Evolutionary conservation across 108 stramenopile genomes (phyloP), one percentile per base, ranked within the genome.

Genomic region (Pseudonitzschia multistriata): DNA sequence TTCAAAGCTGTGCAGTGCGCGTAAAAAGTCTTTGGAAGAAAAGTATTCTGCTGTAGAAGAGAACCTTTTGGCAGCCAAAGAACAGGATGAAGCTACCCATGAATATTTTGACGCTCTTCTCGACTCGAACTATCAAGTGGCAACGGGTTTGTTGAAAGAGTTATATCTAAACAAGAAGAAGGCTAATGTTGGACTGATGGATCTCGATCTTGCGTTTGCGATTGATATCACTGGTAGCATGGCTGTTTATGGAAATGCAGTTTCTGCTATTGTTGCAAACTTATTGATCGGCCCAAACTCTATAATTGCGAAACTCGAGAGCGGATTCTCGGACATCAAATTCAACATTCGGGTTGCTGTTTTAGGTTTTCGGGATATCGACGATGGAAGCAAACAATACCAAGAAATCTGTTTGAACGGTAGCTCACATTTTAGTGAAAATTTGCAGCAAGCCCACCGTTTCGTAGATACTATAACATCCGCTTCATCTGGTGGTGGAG

Each of bases 31-130:
- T 37, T 73, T 77, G 11, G 53, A 61, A 30, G 36, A 70, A 37
- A 59, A 73, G 15, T 72, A 78, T 49, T 62, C 59, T 28, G 11
- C 66, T 4, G 70, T 82, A 17, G 83, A 84, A 19, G 54, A 47
- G 45, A 80, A 82, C 60, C 73, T 87, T 24, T 8, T 22, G 52
- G 49, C 67, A 14, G 86, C 86, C 5, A 80, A 72, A 50, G 63
- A 71, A 19, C 71, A 72, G 52, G 83, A 84, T 64, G 50, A 29
- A 14, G 40, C 40, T 6, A 81, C 86, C n/a, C 79, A 83, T 56
- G 21, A 59, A 3, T 84, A 84, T 55, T 87, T 84, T 54, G 81
- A 87, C 66, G 74, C 79, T 67, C 69, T 87, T 8, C 66, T 87
- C 34, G 74, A 64, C 13, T 24, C 53, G 29, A 47, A 82, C 10